Conservation (phyloP, 495 filamentous ascomycete genomes). For the Penicillium canariense region DNA sequence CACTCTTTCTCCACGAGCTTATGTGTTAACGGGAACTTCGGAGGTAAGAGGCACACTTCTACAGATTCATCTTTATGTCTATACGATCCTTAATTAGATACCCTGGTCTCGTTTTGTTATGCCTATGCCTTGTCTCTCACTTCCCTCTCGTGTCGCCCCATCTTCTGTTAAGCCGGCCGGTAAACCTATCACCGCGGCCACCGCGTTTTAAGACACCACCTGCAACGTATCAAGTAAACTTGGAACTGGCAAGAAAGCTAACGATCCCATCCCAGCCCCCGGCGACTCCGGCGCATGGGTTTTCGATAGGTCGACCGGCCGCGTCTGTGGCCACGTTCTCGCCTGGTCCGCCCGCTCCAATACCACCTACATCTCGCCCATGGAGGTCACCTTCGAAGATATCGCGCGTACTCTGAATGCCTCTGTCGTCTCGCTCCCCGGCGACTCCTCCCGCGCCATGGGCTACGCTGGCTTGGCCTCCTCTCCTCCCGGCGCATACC, state of each 20-base stretch:
- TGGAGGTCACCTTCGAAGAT: conserved; percentile 85
- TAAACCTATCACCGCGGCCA: conserved; percentile 18
- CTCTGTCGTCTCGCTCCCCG: conserved; percentile 39
- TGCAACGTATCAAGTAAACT: conserved; percentile 24
- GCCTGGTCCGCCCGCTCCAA: conserved; percentile 75
- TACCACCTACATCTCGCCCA: conserved; percentile 86
- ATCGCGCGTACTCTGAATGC: conserved; percentile 70
- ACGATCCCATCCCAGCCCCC: conserved; percentile 52
- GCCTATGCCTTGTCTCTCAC: background rate
- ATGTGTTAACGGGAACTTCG: conserved; percentile 70
- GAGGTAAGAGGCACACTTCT: conserved; percentile 47
- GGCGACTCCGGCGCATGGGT: conserved; percentile 95
- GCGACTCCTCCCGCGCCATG: conserved; percentile 29
- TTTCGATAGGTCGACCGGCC: conserved; percentile 74
- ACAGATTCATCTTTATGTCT: conserved; percentile 27
- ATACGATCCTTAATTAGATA: conserved; percentile 34
- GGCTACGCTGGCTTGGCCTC: conserved; percentile 19
- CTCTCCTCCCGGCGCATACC: conserved; percentile 12
- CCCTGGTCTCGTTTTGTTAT: conserved; percentile 23
- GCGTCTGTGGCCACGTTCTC: conserved; percentile 84
- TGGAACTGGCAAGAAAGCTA: conserved; percentile 15
- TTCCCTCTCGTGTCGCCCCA: conserved; percentile 4
- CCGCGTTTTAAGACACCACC: conserved; percentile 6
- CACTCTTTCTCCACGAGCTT: conserved; percentile 78
- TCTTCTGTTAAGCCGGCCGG: conserved; percentile 14